phyloP scores from a whole-genome alignment of 2,329 filamentous ascomycete species.

The Madurella fahalii region DNA sequence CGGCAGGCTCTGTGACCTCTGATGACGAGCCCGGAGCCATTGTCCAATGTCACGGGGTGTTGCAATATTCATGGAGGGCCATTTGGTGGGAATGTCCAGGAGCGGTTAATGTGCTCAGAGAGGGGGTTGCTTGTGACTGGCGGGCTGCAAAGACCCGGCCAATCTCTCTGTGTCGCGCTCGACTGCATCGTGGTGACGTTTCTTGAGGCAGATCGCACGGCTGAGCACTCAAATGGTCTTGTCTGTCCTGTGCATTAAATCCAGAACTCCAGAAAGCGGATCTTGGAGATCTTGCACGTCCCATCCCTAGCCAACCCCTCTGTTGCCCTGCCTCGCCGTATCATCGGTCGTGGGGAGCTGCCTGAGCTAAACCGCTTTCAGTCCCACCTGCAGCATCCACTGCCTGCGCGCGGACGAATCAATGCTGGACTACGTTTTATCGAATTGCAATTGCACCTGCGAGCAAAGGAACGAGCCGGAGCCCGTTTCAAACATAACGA shows the following conservation, averaged over 20 bases:
- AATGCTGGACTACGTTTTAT: slow-evolving; percentile 15
- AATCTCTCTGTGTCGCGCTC: background rate
- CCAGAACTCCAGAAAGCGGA: slow-evolving; percentile 4
- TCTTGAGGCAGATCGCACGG: slow-evolving; percentile 5
- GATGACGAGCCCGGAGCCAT: slow-evolving; percentile 3
- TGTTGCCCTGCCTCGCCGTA: slow-evolving; percentile 12
- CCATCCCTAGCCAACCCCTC: slow-evolving; percentile 5
- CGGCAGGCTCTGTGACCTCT: background rate
- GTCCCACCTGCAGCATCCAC: slow-evolving; percentile 23
- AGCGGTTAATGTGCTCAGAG: background rate
- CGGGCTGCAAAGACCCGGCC: background rate
- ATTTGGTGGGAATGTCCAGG: background rate
- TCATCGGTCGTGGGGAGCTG: slow-evolving; percentile 20
- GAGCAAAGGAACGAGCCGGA: slow-evolving; percentile 11
- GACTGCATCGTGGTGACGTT: background rate
- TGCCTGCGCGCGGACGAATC: slow-evolving; percentile 19
- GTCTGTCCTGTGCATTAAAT: slow-evolving; percentile 4
- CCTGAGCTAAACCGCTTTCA: slow-evolving; percentile 22
- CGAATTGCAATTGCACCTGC: slow-evolving; percentile 9
- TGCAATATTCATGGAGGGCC: background rate
- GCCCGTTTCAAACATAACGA: slow-evolving; percentile 14
- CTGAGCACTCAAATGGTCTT: background rate
- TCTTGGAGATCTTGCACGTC: slow-evolving; percentile 22
- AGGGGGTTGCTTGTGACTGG: background rate
- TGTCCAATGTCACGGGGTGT: slow-evolving; percentile 12